Evolutionary conservation across 139 green algal species (phyloP).

Genomic region (Trebouxia sp.): DNA sequence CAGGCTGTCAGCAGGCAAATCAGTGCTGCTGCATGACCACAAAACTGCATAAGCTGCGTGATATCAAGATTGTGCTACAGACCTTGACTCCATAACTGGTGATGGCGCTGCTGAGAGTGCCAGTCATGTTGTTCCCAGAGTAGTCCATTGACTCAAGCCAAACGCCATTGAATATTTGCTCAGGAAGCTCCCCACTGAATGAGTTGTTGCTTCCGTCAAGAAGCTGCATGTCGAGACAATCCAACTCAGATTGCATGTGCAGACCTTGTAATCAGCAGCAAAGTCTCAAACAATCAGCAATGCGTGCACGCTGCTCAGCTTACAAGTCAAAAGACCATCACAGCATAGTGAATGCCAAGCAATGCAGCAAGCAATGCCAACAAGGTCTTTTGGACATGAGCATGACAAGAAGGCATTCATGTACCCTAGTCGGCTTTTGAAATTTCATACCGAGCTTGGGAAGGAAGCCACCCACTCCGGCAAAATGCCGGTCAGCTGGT

Average conservation of each 20-base stretch:
- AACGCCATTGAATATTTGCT: background rate
- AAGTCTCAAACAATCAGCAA: too few relatives aligned
- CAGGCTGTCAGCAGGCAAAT: too few relatives aligned
- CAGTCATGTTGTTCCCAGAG: background rate
- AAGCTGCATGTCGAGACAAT: background rate
- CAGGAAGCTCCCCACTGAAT: background rate
- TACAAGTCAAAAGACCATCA: too few relatives aligned
- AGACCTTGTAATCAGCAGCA: background rate
- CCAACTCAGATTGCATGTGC: too few relatives aligned
- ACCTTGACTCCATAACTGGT: background rate
- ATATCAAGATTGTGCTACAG: background rate
- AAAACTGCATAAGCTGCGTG: too few relatives aligned
- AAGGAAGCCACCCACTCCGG: background rate
- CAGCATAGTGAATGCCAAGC: too few relatives aligned
- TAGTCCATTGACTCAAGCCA: background rate
- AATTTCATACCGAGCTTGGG: background rate
- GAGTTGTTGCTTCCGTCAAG: conserved; percentile 6
- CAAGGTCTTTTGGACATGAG: too few relatives aligned
- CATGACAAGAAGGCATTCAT: background rate
- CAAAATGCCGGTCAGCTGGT: conserved; percentile 10
- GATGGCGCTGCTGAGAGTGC: background rate
- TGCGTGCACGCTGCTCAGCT: too few relatives aligned
- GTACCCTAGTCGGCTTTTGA: background rate
- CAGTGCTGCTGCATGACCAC: too few relatives aligned
- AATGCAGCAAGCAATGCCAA: too few relatives aligned